A percentile compares a stretch with the other conserved stretches of the same genome.
These are phyloP conservation scores for Kalmusia sp. DNA, from an alignment of 2,329 filamentous ascomycete genomes.

Conservation along the genomic window DNA sequence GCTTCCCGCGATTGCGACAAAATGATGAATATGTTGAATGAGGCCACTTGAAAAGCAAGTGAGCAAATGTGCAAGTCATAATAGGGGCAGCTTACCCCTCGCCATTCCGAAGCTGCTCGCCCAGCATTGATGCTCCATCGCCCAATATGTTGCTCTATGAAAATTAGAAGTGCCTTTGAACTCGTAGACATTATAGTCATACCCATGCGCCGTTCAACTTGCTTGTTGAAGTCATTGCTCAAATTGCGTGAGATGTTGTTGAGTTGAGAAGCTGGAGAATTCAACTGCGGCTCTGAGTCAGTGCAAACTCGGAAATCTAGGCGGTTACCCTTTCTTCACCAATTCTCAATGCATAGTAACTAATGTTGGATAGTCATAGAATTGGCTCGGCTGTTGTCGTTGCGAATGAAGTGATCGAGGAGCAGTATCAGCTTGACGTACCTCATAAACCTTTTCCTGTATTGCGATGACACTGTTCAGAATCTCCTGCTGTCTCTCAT, in stretches of 20 bases:
- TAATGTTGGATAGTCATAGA: background rate
- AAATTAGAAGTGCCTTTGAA: too few species aligned
- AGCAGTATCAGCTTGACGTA: too few species aligned
- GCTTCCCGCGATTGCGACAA: slow-evolving; percentile 50
- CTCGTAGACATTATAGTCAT: too few species aligned
- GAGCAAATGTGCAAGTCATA: too few species aligned
- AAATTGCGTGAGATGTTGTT: slow-evolving; percentile 14
- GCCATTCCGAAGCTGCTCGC: slow-evolving; percentile 42
- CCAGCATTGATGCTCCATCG: slow-evolving; percentile 40
- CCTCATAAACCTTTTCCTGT: slow-evolving; percentile 40
- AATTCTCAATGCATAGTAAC: background rate
- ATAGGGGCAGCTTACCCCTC: slow-evolving; percentile 48
- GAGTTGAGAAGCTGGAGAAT: slow-evolving; percentile 22
- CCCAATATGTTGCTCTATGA: slow-evolving; percentile 16
- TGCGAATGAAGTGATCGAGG: background rate
- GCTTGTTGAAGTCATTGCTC: slow-evolving; percentile 13
- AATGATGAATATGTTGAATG: slow-evolving; percentile 52
- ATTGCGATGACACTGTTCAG: slow-evolving; percentile 41
- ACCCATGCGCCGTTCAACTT: slow-evolving; percentile 19
- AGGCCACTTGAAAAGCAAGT: slow-evolving; percentile 16
- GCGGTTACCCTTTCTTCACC: background rate
- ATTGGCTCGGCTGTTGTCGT: background rate
- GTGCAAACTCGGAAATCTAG: slow-evolving; percentile 2
- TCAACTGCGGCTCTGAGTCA: slow-evolving; percentile 24
- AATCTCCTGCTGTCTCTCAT: slow-evolving; percentile 47